Conservation (phyloP, 2,329 filamentous ascomycete genomes). For the Dryadomyces quercivorus region DNA sequence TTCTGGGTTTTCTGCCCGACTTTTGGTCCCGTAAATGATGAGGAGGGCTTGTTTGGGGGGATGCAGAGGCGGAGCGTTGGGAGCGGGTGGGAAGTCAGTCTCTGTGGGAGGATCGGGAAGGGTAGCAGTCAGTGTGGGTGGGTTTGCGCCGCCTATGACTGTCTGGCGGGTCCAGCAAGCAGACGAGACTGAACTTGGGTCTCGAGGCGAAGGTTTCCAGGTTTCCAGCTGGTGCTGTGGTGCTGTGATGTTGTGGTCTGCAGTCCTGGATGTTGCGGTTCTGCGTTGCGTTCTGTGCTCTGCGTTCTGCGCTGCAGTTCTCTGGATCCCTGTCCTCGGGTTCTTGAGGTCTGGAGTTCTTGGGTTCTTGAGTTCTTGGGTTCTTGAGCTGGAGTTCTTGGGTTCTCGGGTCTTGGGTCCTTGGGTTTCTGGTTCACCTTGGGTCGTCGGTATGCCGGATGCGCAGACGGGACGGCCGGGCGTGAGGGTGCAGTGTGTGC, state of each 20-base stretch:
- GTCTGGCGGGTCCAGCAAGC: neutral
- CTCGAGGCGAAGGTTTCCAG: neutral
- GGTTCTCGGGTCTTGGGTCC: neutral
- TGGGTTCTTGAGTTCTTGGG: too few relatives aligned
- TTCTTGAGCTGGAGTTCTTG: too few relatives aligned
- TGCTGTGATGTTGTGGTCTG: too few relatives aligned
- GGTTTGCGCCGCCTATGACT: neutral
- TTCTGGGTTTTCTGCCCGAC: constrained; percentile 24
- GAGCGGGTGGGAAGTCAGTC: neutral
- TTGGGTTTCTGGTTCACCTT: neutral
- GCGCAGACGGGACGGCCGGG: neutral
- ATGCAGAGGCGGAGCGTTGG: constrained; percentile 1
- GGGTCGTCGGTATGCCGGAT: neutral
- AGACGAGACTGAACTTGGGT: neutral
- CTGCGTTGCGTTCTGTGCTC: neutral
- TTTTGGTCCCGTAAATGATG: constrained; percentile 25
- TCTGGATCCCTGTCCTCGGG: too few relatives aligned
- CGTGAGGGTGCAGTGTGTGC: neutral
- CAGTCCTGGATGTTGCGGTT: too few relatives aligned
- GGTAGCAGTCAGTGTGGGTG: constrained; percentile 2
- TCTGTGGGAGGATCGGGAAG: neutral
- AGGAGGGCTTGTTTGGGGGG: constrained; percentile 19
- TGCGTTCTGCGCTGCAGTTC: too few relatives aligned
- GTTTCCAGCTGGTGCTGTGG: too few relatives aligned
- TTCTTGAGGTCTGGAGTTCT: too few relatives aligned